Evolutionary conservation across 2,329 filamentous ascomycete genomes (phyloP).

Genomic region (Trichoderma harzianum): DNA sequence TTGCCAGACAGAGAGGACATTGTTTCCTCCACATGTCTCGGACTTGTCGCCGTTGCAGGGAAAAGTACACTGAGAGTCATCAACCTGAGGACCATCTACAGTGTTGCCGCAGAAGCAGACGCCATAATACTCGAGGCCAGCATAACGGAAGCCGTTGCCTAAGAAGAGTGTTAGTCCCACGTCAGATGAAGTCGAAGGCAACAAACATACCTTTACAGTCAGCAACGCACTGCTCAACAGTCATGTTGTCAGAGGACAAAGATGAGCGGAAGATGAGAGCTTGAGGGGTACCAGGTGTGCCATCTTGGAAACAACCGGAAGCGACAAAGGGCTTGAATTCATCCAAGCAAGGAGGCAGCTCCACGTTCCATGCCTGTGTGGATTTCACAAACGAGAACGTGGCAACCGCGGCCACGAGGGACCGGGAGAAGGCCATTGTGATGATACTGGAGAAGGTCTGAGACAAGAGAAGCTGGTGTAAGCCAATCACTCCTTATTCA

Average conservation of each 20-base stretch:
- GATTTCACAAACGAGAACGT: conserved; percentile 37
- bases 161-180: not conserved
- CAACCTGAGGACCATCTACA: conserved; percentile 50
- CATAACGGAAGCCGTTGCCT: conserved; percentile 49
- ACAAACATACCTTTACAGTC: conserved; percentile 45
- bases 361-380: conserved; percentile 41
- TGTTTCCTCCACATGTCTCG: conserved; percentile 47
- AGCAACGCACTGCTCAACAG: conserved; percentile 45
- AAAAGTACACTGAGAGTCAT: conserved; percentile 55
- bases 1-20: conserved; percentile 46
- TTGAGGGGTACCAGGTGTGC: conserved; percentile 25
- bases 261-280: conserved; percentile 43
- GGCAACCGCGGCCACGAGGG: conserved; percentile 35
- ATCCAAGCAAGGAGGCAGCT: conserved; percentile 44
- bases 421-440: conserved; percentile 20
- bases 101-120: conserved; percentile 53
- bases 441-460: not conserved
- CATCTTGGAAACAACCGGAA: conserved; percentile 46
- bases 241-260: conserved; percentile 40
- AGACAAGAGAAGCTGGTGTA: not conserved
- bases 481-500: not conserved
- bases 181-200: too few relatives aligned
- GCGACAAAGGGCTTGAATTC: conserved; percentile 47
- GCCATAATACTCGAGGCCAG: conserved; percentile 50
- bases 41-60: conserved; percentile 46